phyloP scores from a whole-genome alignment of 768 basidiomycete genomes.

The Termitomyces sp. region DNA sequence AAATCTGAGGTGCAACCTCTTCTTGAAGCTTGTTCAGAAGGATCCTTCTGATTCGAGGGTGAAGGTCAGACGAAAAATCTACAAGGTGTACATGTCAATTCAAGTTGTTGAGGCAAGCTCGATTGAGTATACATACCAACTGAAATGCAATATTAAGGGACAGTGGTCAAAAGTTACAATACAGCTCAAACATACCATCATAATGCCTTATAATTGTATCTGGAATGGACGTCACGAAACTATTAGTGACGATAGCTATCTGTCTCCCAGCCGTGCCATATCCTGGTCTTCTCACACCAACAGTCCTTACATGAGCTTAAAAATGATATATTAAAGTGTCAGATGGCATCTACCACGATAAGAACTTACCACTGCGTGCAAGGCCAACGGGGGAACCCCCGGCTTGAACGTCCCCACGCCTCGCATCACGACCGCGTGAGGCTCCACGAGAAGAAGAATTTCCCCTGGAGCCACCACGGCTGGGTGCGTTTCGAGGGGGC shows the following conservation, averaged over 20 bases:
- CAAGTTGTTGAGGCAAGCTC: background rate
- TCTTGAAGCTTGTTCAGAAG: constrained; percentile 61
- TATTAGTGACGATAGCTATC: constrained; percentile 21
- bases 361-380: constrained; percentile 27
- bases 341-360: background rate
- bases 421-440: constrained; percentile 21
- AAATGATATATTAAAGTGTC: constrained; percentile 10
- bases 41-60: constrained; percentile 56
- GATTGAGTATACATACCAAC: constrained; percentile 9
- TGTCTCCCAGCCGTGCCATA: constrained; percentile 26
- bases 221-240: constrained; percentile 11
- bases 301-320: constrained; percentile 24
- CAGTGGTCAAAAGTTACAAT: background rate
- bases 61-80: constrained; percentile 9
- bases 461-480: constrained; percentile 7
- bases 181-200: constrained; percentile 14
- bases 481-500: background rate
- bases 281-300: constrained; percentile 29
- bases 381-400: constrained; percentile 14
- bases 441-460: constrained; percentile 16
- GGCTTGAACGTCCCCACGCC: constrained; percentile 22
- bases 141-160: constrained; percentile 4
- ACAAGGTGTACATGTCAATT: background rate
- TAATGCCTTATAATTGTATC: constrained; percentile 17
- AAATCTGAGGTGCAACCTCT: constrained; percentile 42